These are phyloP conservation scores for Dictyostelium firmibasis DNA, from an alignment of 78 protist species.

Conservation along the genomic window DNA sequence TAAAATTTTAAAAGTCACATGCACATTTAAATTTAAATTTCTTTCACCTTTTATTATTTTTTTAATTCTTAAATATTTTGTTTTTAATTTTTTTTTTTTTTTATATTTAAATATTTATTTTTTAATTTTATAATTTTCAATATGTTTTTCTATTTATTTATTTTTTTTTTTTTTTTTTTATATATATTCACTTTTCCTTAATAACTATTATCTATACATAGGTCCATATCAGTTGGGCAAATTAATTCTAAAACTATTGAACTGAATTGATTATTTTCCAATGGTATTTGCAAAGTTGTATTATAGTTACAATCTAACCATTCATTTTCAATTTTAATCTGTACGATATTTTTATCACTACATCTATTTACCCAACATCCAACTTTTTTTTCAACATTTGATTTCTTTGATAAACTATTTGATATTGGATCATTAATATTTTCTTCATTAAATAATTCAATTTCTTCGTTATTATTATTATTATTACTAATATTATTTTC, in stretches of 20 bases:
- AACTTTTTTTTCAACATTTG: neutral
- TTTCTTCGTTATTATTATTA: neutral
- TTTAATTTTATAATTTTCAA: too few relatives aligned
- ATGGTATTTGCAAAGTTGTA: neutral
- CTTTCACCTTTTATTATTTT: neutral
- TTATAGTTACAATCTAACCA: neutral
- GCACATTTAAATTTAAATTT: neutral
- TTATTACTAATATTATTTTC: neutral
- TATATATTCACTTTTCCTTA: neutral
- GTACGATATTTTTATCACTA: neutral
- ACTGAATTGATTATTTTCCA: neutral
- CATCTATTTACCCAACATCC: conserved; percentile 56
- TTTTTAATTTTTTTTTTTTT: too few relatives aligned
- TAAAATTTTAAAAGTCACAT: neutral
- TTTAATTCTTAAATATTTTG: too few relatives aligned
- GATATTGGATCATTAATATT: neutral
- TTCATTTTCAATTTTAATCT: neutral
- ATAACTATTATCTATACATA: neutral
- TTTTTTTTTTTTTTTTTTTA: neutral
- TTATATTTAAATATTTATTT: too few relatives aligned
- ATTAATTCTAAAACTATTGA: neutral
- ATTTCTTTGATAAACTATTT: neutral
- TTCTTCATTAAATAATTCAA: neutral
- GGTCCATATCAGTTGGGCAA: neutral
- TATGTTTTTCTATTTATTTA: neutral